Base-by-base conservation (phyloP, 768 basidiomycete genomes). In the Hortiboletus campestris region DNA sequence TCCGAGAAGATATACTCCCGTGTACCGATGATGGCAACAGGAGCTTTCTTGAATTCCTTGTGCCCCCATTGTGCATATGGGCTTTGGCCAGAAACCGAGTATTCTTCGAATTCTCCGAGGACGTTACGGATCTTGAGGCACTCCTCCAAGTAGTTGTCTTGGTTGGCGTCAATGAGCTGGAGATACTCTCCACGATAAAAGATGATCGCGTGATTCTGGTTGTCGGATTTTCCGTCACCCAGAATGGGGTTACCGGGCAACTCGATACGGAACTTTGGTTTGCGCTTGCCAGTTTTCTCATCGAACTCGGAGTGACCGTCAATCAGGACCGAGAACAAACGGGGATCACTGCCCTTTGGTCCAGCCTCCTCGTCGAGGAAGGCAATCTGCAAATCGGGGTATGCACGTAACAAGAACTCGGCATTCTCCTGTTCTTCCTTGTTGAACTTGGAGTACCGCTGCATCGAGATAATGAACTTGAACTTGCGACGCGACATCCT, bases 1-100 rank as follows among this genome's bases (percentile, higher is more conserved):
- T 98, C 97, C 49, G 97, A 98, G 79, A 99, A 99, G 69, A 99
- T 98, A 76, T 99, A 99, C 76, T 99, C 97, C 72, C 97, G 87
- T 6, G 97, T 97, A 66, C 97, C 97, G 59, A 99, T 84, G 70
- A 99, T 99, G 31, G 97, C 97, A 55, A 99, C 94, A 19, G 96
- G 97, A 25, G 88, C 76, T 68, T 86, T 91, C 57, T 77, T 79
- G 74, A 97, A 95, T 68, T 97, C 93, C 72, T 95, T 91, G 74
- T 94, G 91, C 19, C 91, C 91, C 88, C 91, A 94, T 67, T 92
- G 92, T 6, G 92, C 91, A 70, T 99, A 99, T 11, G 97, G 97
- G 67, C 89, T 94, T 77, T 96, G 91, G 63, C 85, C 88, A 7
- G 94, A 94, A 47, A 91, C 80, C 11, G 84, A 83, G 70, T 91